Percentiles rank a stretch among this genome's conserved stretches.
Evolutionary conservation across 345 rosid species (phyloP).

Genomic region (Ceriops zippeliana): DNA sequence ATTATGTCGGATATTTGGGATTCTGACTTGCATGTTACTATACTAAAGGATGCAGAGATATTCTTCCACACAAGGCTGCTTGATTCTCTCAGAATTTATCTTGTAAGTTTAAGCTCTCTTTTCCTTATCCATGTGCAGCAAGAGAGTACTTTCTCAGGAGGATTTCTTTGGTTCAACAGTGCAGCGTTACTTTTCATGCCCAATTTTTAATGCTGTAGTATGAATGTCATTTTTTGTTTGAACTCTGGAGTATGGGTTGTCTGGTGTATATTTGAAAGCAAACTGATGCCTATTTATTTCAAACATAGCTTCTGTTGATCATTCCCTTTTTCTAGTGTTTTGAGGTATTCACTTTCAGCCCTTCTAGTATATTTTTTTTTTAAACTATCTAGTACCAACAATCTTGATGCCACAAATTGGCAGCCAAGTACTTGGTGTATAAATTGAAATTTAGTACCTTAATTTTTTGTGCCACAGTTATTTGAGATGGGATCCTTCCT

Average conservation of each 20-base stretch:
- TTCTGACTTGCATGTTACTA: conserved; percentile 34
- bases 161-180: not conserved
- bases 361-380: no score
- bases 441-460: no score
- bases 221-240: not conserved
- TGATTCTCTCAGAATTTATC: conserved; percentile 65
- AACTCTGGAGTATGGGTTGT: not conserved
- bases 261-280: no score
- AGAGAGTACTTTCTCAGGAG: not conserved
- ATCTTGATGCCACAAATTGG: no score
- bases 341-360: no score
- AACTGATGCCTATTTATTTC: no score
- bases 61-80: conserved; percentile 65
- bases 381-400: no score
- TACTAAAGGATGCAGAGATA: conserved; percentile 55
- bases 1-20: conserved; percentile 65
- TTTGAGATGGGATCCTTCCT: no score
- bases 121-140: conserved; percentile 6
- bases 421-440: no score
- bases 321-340: no score
- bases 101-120: conserved; percentile 42
- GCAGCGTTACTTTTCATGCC: not conserved
- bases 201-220: not conserved
- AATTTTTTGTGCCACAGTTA: no score
- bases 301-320: no score